Evolutionary conservation across 345 rosid genomes (phyloP).

Genomic region (Moringa oleifera): DNA sequence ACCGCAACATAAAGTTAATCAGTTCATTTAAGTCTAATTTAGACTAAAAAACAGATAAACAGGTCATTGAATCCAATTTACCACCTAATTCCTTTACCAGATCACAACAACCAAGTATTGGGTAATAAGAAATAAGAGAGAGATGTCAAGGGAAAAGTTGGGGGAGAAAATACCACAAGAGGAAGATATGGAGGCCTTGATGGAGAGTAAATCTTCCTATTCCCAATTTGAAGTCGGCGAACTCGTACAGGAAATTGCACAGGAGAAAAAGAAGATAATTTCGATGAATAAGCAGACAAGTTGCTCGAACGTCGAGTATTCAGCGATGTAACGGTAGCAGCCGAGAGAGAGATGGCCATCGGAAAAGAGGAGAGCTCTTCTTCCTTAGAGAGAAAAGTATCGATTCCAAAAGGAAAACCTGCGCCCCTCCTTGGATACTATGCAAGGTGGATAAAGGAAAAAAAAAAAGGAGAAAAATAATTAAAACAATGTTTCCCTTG

Average conservation of each 20-base stretch:
- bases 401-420: neutral
- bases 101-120: too few species aligned
- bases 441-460: neutral
- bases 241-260: slow-evolving; percentile 28
- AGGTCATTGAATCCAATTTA: too few species aligned
- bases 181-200: slow-evolving; percentile 28
- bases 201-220: slow-evolving; percentile 15
- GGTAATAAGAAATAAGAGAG: too few species aligned
- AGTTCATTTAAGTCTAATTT: too few species aligned
- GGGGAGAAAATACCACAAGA: slow-evolving; percentile 15
- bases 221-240: slow-evolving; percentile 21
- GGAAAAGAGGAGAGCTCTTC: slow-evolving; percentile 4
- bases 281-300: slow-evolving; percentile 15
- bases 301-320: slow-evolving; percentile 3
- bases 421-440: neutral
- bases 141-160: neutral
- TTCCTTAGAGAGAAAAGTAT: neutral
- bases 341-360: slow-evolving; percentile 53
- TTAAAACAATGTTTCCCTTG: too few species aligned
- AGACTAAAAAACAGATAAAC: too few species aligned
- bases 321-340: slow-evolving; percentile 25
- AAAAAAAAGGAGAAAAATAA: neutral
- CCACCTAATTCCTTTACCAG: too few species aligned
- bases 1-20: too few species aligned
- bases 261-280: slow-evolving; percentile 26